phyloP scores from a whole-genome alignment of 192 early-diverging fungal genomes.

The Haplosporangium gracile region DNA sequence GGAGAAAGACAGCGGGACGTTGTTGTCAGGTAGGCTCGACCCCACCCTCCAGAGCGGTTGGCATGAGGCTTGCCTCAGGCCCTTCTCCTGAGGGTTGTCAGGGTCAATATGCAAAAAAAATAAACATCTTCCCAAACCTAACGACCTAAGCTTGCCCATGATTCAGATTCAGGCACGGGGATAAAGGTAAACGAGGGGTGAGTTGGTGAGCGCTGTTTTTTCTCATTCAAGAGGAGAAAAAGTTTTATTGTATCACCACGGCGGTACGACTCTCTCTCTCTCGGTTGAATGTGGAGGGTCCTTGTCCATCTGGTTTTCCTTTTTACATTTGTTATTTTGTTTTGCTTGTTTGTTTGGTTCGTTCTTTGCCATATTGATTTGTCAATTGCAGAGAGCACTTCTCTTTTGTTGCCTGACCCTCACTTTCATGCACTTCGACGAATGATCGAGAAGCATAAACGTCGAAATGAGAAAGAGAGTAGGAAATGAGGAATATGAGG shows the following conservation, averaged over 20 bases:
- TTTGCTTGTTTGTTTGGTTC: background rate
- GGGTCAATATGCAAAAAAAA: background rate
- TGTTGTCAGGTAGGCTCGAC: no score
- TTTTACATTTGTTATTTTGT: background rate
- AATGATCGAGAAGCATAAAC: background rate
- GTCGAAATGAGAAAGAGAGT: background rate
- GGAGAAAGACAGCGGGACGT: no score
- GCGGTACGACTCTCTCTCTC: background rate
- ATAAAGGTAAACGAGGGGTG: no score
- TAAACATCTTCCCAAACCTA: background rate
- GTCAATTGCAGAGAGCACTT: constrained; percentile 5
- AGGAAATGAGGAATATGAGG: background rate
- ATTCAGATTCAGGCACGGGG: background rate
- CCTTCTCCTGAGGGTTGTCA: no score
- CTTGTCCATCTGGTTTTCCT: background rate
- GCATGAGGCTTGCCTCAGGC: no score
- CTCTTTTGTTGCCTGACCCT: background rate
- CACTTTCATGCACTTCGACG: background rate
- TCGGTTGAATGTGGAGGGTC: background rate
- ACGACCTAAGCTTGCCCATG: background rate
- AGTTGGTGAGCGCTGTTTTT: no score
- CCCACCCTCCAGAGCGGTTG: no score
- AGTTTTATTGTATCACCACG: no score
- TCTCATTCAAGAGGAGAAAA: no score
- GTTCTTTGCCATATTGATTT: background rate